phyloP scores from a whole-genome alignment of 108 stramenopile species.

The Fragilariopsis cylindrus region DNA sequence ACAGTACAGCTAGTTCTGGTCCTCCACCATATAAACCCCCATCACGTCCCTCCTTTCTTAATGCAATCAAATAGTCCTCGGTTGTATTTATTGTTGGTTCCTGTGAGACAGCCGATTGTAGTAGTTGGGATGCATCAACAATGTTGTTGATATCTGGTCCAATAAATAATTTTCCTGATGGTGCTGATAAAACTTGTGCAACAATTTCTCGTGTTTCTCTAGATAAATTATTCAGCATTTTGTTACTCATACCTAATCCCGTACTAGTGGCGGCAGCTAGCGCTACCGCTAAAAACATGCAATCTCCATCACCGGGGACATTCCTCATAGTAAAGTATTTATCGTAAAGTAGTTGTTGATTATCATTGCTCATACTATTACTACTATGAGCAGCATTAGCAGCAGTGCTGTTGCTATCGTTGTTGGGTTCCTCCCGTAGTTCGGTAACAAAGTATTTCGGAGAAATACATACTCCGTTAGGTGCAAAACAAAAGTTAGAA shows the following conservation, averaged over 20 bases:
- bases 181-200: constrained; percentile 56
- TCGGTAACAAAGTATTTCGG: constrained; percentile 32
- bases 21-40: constrained; percentile 77
- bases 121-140: constrained; percentile 45
- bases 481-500: constrained; percentile 31
- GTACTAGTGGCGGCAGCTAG: constrained; percentile 58
- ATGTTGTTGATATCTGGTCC: constrained; percentile 32
- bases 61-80: constrained; percentile 51
- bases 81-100: constrained; percentile 40
- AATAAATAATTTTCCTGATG: constrained; percentile 48
- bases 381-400: neutral
- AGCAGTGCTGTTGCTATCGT: neutral
- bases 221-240: constrained; percentile 41
- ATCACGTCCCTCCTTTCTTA: constrained; percentile 51
- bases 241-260: constrained; percentile 51
- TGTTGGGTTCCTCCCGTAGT: neutral
- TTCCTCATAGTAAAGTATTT: constrained; percentile 57
- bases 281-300: constrained; percentile 73
- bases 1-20: constrained; percentile 70
- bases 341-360: neutral
- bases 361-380: neutral
- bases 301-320: constrained; percentile 77
- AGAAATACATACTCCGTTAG: constrained; percentile 37
- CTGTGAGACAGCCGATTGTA: constrained; percentile 48
- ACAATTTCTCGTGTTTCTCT: constrained; percentile 56